Evolutionary conservation across 2,329 filamentous ascomycete genomes (phyloP).

Genomic region (Penicillium sp.): DNA sequence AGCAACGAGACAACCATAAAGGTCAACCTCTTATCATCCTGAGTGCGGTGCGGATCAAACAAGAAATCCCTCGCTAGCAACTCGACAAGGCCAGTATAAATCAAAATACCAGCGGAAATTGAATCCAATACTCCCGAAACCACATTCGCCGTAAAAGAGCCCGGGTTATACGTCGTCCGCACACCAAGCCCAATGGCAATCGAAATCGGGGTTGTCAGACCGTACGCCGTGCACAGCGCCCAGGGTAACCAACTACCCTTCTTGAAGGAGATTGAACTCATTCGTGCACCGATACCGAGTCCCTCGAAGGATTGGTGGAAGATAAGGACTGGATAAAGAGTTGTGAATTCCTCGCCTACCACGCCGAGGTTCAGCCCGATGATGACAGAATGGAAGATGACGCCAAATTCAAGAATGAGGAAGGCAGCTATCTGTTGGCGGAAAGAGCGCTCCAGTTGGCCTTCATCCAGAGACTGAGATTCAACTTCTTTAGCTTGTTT

Average conservation of each 20-base stretch:
- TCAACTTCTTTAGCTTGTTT: no score
- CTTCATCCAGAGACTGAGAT: no score
- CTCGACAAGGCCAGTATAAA: constrained; percentile 55
- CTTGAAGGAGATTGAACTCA: constrained; percentile 57
- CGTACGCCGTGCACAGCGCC: constrained; percentile 51
- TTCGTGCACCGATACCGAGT: constrained; percentile 62
- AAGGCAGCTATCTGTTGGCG: no score
- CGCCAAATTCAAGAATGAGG: constrained; percentile 56
- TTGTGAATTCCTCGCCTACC: constrained; percentile 57
- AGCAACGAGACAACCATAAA: constrained; percentile 47
- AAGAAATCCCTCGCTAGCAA: constrained; percentile 53
- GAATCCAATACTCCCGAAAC: constrained; percentile 52
- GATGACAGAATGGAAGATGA: constrained; percentile 66
- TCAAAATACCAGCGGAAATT: constrained; percentile 51
- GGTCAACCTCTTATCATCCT: constrained; percentile 36
- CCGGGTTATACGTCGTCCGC: constrained; percentile 45
- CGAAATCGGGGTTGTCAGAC: constrained; percentile 55
- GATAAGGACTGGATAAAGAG: constrained; percentile 61
- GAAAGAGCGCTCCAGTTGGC: no score
- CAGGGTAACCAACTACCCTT: constrained; percentile 50
- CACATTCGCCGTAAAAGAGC: constrained; percentile 32
- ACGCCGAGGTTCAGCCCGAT: constrained; percentile 65
- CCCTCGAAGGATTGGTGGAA: constrained; percentile 67
- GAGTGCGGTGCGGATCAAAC: constrained; percentile 50
- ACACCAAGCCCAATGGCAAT: constrained; percentile 52